phyloP scores from a whole-genome alignment of 2,329 filamentous ascomycete species.

The Dactylellina leptospora region DNA sequence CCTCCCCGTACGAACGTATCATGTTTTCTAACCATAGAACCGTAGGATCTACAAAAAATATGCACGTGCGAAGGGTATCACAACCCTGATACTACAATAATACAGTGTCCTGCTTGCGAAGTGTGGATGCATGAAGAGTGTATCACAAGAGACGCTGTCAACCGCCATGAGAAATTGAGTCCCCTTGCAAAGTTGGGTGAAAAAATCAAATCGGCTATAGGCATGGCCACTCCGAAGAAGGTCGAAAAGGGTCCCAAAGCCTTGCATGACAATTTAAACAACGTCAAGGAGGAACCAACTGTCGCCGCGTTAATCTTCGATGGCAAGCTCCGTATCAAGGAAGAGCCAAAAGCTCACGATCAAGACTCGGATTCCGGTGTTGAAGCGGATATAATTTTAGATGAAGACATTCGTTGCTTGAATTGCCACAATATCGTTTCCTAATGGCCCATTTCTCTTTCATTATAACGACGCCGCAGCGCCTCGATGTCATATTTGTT shows the following conservation, averaged over 20 bases:
- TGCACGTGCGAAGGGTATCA: slow-evolving; percentile 12
- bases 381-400: slow-evolving; percentile 23
- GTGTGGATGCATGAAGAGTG: slow-evolving; percentile 73
- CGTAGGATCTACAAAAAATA: not conserved
- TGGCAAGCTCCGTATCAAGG: slow-evolving; percentile 26
- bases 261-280: not conserved
- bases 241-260: slow-evolving; percentile 9
- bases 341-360: slow-evolving; percentile 1
- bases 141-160: slow-evolving; percentile 64
- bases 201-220: not conserved
- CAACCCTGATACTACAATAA: slow-evolving; percentile 23
- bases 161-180: slow-evolving; percentile 1
- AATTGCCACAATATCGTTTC: slow-evolving; percentile 12
- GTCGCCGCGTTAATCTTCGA: slow-evolving; percentile 14
- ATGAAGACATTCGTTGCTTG: slow-evolving; percentile 34
- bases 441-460: not conserved
- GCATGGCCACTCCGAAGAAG: not conserved
- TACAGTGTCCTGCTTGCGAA: slow-evolving; percentile 62
- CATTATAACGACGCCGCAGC: too few relatives aligned
- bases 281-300: not conserved
- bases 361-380: slow-evolving; percentile 22
- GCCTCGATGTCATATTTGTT: too few relatives aligned
- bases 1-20: slow-evolving; percentile 15
- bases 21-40: not conserved
- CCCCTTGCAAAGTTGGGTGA: not conserved